Conservation (phyloP, 805 yeast genomes). For the Phaffomyces antillensis region DNA sequence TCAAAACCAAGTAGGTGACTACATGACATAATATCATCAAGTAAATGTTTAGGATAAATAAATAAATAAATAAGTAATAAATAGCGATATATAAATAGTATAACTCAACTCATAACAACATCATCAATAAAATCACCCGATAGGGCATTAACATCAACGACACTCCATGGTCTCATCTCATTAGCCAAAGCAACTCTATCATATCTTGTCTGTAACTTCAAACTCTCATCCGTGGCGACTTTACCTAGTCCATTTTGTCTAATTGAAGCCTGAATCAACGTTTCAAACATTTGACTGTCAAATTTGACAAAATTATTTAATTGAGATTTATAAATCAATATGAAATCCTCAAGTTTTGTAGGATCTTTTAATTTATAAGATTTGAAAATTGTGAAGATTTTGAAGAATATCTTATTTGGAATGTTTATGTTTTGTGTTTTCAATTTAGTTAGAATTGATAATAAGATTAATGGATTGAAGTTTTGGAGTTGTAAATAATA, state of each 20-base stretch:
- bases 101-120: neutral
- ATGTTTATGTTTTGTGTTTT: neutral
- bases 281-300: neutral
- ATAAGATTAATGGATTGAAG: conserved; percentile 1
- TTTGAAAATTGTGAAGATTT: too few species aligned
- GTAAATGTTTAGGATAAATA: neutral
- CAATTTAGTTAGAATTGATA: too few species aligned
- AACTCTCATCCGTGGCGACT: too few species aligned
- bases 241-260: too few species aligned
- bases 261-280: neutral
- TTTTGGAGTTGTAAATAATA: neutral
- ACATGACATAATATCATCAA: too few species aligned
- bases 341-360: neutral
- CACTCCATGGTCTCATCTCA: conserved; percentile 5
- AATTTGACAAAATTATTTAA: neutral
- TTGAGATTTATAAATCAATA: neutral
- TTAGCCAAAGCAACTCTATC: neutral
- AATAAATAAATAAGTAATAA: neutral
- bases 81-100: neutral
- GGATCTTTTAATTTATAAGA: too few species aligned
- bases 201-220: neutral
- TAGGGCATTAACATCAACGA: neutral
- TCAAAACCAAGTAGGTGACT: too few species aligned
- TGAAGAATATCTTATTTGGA: too few species aligned
- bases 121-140: neutral